Conservation (phyloP, 2,329 filamentous ascomycete species). For the Pseudogymnoascus sp. region DNA sequence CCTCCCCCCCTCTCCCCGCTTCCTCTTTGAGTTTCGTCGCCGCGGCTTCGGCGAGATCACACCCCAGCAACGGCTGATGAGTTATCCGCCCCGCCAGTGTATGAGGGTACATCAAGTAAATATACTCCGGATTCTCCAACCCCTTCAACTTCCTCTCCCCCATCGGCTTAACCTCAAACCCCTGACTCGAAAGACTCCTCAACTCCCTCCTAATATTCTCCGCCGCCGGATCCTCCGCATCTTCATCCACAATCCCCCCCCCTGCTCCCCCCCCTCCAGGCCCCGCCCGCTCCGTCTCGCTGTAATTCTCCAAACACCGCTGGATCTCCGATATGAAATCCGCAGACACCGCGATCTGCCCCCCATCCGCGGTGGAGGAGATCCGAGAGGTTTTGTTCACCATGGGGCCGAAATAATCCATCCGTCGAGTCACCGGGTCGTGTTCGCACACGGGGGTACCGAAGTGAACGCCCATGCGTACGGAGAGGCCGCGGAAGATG, state of each 20-base stretch:
- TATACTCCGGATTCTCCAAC: constrained; percentile 90
- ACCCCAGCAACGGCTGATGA: constrained; percentile 39
- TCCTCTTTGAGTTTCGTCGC: constrained; percentile 26
- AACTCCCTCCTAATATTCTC: constrained; percentile 79
- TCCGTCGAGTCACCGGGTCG: constrained; percentile 91
- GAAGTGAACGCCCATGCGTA: constrained; percentile 96
- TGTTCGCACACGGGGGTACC: constrained; percentile 89
- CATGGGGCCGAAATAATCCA: constrained; percentile 99
- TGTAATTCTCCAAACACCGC: constrained; percentile 78
- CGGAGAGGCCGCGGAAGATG: constrained; percentile 89
- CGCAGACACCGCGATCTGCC: constrained; percentile 91
- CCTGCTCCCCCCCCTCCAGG: constrained; percentile 59
- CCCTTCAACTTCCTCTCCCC: constrained; percentile 94
- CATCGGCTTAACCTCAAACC: constrained; percentile 94
- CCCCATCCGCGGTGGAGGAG: constrained; percentile 87
- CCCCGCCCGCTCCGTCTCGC: constrained; percentile 67
- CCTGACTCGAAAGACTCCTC: constrained; percentile 76
- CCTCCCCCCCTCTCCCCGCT: constrained; percentile 34
- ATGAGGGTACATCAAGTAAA: constrained; percentile 93
- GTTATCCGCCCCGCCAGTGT: constrained; percentile 72
- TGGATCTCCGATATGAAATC: constrained; percentile 97
- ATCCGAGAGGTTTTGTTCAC: constrained; percentile 96
- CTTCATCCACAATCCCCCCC: constrained; percentile 39
- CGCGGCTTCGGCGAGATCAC: constrained; percentile 18
- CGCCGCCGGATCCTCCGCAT: constrained; percentile 67